Evolutionary conservation across 2,329 filamentous ascomycete genomes (phyloP), one percentile per base, ranked within the genome.

Genomic region (Ophiostoma ips): DNA sequence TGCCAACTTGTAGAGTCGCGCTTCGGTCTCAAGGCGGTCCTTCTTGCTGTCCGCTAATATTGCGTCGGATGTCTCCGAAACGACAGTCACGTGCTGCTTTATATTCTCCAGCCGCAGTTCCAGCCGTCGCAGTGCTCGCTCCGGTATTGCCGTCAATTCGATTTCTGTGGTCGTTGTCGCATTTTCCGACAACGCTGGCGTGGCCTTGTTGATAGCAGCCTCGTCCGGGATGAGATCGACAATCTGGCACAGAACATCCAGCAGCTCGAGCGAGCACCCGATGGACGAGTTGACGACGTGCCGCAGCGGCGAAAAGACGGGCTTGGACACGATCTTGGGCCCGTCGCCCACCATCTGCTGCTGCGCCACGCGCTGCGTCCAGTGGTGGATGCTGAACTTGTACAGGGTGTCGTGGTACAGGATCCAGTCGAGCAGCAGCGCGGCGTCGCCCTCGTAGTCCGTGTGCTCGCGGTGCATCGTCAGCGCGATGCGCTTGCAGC

Each of bases 361-460:
- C 21, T 53, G 34, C 6, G 48, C 19, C 3, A 50, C 31, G 12
- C 52, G 44, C 19, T 52, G 33, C 10, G 13, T 15, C 56, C 56
- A 57, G 52, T 57, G 56, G 34, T 55, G 51, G 31, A 54, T 52
- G 47, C 56, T 56, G 9, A 57, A 57, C 46, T 57, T 57, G 50
- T 57, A 56, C 40, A 57, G 21, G 18, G 48, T 51, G 38, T 56
- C 56, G 10, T 55, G 52, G 46, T 56, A 57, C n/a, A 56, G 55
- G 2, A 57, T 44, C 56, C 56, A 57, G 40, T 57, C 56, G 2
- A 57, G 47, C 1, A 57, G 48, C 12, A 56, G 47, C 3, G 56
- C 56, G 11, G 41, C 30, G 21, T 57, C 56, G 30, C 56, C 56
- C 6, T 55, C 50, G 38, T 56, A 57, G 28, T 46, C 50, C 37